A percentile compares a stretch with the other conserved stretches of the same genome.
These are phyloP conservation scores for Jackrogersella multiformis DNA, from an alignment of 495 filamentous ascomycete species.

Conservation along the genomic window DNA sequence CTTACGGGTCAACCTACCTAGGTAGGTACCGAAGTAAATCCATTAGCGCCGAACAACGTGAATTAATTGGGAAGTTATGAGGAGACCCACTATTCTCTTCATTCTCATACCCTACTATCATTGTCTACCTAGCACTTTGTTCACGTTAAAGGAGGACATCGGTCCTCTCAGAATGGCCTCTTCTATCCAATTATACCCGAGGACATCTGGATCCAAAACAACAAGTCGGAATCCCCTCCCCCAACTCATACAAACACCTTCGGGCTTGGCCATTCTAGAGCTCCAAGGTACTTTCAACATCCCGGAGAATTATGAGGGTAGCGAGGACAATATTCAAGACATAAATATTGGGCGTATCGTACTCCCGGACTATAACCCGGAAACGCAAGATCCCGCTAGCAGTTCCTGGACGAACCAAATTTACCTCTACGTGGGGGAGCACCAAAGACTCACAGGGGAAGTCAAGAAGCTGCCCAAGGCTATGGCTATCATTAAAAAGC, in stretches of 20 bases:
- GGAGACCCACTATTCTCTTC: constrained; percentile 6
- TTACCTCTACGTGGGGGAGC: constrained; percentile 85
- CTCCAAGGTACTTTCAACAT: constrained; percentile 88
- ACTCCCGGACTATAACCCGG: constrained; percentile 75
- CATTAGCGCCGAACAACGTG: constrained; percentile 4
- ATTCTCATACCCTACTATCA: neutral
- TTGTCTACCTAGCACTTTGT: neutral
- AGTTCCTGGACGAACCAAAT: constrained; percentile 87
- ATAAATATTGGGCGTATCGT: constrained; percentile 76
- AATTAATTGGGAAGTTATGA: neutral
- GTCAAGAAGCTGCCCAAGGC: constrained; percentile 83
- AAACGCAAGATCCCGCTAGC: constrained; percentile 54
- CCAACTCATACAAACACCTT: constrained; percentile 82
- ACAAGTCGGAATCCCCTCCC: constrained; percentile 71
- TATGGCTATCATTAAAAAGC: constrained; percentile 76
- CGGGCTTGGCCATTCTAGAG: constrained; percentile 82
- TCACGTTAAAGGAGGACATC: neutral
- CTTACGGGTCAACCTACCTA: too few species aligned
- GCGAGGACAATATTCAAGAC: constrained; percentile 44
- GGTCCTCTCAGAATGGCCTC: constrained; percentile 34
- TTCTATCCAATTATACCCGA: constrained; percentile 39
- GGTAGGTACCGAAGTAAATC: constrained; percentile 38
- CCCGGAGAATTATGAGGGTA: constrained; percentile 49
- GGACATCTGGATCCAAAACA: constrained; percentile 5
- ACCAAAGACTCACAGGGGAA: constrained; percentile 90